These are phyloP conservation scores for Daldinia decipiens DNA, from an alignment of 495 filamentous ascomycete genomes.

Conservation along the genomic window DNA sequence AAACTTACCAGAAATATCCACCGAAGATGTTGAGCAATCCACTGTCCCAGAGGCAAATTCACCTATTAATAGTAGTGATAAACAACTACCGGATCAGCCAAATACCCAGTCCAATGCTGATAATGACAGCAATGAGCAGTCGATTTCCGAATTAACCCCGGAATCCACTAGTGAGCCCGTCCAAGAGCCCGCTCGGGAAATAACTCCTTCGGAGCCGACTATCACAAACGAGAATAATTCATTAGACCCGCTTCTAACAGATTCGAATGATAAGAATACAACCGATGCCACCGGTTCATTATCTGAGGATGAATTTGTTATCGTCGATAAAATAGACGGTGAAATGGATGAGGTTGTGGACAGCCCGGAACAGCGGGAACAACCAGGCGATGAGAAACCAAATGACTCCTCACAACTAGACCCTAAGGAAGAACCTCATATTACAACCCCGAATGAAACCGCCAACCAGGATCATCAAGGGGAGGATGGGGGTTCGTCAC, in stretches of 20 bases:
- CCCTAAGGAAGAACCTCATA: neutral
- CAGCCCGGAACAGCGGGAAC: neutral
- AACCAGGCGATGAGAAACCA: neutral
- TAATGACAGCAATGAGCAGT: neutral
- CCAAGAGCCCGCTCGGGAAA: neutral
- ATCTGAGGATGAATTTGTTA: constrained; percentile 1
- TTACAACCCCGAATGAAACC: neutral
- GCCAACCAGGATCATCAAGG: neutral
- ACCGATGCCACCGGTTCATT: neutral
- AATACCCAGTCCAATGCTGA: too few species aligned
- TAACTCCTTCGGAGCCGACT: neutral
- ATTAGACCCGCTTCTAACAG: neutral
- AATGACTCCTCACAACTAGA: neutral
- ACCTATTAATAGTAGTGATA: neutral
- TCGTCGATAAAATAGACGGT: neutral
- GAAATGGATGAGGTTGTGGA: neutral
- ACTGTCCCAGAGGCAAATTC: neutral
- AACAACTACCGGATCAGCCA: neutral
- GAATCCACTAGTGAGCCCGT: neutral
- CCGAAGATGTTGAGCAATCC: neutral
- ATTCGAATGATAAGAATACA: neutral
- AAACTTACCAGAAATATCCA: neutral
- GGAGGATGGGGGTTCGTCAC: neutral
- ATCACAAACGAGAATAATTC: neutral
- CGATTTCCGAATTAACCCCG: neutral